Percentiles rank a stretch among this genome's conserved stretches.
Conservation (phyloP, 1,284 basidiomycete genomes). For the Trichosporon sp. region DNA sequence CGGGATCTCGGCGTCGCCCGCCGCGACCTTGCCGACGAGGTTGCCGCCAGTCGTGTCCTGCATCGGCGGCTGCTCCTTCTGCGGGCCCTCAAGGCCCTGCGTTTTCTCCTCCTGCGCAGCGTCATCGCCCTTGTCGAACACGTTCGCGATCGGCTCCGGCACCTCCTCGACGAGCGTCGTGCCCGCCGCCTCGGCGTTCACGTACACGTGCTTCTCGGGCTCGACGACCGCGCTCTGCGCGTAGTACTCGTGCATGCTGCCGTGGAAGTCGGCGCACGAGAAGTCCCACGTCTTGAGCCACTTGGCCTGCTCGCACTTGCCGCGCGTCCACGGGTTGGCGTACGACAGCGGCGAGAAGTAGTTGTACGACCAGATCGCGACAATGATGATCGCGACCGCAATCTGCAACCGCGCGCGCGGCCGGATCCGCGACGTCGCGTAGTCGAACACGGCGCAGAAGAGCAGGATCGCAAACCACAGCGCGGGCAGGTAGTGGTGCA, state of each 20-base stretch:
- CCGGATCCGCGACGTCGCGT: slow-evolving; percentile 70
- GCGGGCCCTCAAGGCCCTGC: slow-evolving; percentile 36
- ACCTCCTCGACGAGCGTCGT: slow-evolving; percentile 38
- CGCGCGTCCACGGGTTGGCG: slow-evolving; percentile 79
- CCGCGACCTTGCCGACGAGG: slow-evolving; percentile 6
- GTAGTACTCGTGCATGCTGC: slow-evolving; percentile 36
- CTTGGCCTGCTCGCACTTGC: slow-evolving; percentile 68
- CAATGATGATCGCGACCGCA: slow-evolving; percentile 64
- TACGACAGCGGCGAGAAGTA: slow-evolving; percentile 81
- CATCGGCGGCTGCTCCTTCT: slow-evolving; percentile 35
- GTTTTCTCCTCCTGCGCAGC: slow-evolving; percentile 46
- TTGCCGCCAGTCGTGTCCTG: slow-evolving; percentile 31
- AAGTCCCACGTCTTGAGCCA: slow-evolving; percentile 97
- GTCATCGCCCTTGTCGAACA: slow-evolving; percentile 40
- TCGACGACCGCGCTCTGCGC: slow-evolving; percentile 11
- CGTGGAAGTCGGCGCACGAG: slow-evolving; percentile 51
- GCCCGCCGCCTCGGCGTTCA: slow-evolving; percentile 25
- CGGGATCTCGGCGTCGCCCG: slow-evolving; percentile 16
- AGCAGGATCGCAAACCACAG: slow-evolving; percentile 89
- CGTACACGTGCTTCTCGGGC: slow-evolving; percentile 27
- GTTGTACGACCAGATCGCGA: slow-evolving; percentile 73
- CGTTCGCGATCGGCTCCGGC: slow-evolving; percentile 47
- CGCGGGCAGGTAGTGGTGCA: slow-evolving; percentile 95
- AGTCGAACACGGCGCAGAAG: slow-evolving; percentile 74
- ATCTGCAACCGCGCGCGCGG: slow-evolving; percentile 74